These are phyloP conservation scores for Pseudonectria foliicola DNA, from an alignment of 2,329 filamentous ascomycete genomes.

Conservation along the genomic window DNA sequence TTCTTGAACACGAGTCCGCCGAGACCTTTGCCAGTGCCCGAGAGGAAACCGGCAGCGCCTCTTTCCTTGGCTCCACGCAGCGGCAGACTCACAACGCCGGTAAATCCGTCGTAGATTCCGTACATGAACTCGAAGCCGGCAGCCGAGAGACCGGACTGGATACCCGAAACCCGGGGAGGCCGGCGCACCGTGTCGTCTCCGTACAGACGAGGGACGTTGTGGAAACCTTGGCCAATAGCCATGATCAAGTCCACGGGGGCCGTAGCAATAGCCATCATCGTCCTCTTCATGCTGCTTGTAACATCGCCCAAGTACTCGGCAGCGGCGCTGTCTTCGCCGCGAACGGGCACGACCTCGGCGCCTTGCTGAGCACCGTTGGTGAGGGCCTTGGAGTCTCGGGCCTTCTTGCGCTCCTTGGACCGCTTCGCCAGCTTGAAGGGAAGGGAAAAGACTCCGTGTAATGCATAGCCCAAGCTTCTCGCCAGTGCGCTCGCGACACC, in stretches of 20 bases:
- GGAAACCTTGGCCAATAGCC: constrained; percentile 60
- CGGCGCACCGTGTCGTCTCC: constrained; percentile 62
- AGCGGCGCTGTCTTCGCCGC: constrained; percentile 17
- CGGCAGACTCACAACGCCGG: constrained; percentile 55
- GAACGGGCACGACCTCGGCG: constrained; percentile 6
- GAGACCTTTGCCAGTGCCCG: constrained; percentile 56
- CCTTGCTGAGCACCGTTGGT: constrained; percentile 1
- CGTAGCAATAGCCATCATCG: constrained; percentile 43
- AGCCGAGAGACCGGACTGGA: constrained; percentile 55
- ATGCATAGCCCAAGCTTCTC: constrained; percentile 50
- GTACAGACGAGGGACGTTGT: constrained; percentile 64
- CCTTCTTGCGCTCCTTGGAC: constrained; percentile 39
- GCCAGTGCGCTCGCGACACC: constrained; percentile 56
- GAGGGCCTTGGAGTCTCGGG: not conserved
- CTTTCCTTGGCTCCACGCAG: constrained; percentile 48
- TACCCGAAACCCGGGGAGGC: constrained; percentile 56
- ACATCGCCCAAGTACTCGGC: constrained; percentile 43
- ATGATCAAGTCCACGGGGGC: constrained; percentile 56
- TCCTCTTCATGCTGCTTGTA: constrained; percentile 43
- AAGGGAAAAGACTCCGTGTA: constrained; percentile 56
- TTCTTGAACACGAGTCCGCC: constrained; percentile 60
- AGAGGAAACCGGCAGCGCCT: constrained; percentile 39
- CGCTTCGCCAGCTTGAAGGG: constrained; percentile 55
- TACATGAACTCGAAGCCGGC: constrained; percentile 55
- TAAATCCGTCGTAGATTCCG: constrained; percentile 59